Conservation (phyloP, 345 rosid species). For the Sonneratia caseolaris region DNA sequence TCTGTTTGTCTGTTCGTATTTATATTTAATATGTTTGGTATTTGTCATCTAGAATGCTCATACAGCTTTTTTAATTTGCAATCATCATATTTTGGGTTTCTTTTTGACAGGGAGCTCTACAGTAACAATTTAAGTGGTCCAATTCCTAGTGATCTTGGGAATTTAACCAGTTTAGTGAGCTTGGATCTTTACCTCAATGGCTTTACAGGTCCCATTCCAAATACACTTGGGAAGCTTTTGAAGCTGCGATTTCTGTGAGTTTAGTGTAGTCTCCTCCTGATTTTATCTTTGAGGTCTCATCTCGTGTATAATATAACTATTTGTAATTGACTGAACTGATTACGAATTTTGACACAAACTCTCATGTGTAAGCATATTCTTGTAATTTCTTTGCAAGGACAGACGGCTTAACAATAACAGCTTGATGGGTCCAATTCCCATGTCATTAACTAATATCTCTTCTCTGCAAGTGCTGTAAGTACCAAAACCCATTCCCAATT, state of each 20-base stretch:
- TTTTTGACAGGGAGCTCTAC: constrained; percentile 77
- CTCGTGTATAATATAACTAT: background rate
- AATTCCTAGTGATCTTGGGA: constrained; percentile 90
- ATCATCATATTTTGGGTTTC: background rate
- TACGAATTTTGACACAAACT: background rate
- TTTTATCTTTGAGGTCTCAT: background rate
- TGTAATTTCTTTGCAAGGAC: constrained; percentile 36
- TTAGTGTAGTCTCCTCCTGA: background rate
- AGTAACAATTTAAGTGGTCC: constrained; percentile 87
- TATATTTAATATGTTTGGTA: too few relatives aligned
- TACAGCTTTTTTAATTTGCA: background rate
- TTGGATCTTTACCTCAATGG: constrained; percentile 96
- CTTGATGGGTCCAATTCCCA: constrained; percentile 71
- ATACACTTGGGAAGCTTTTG: constrained; percentile 72
- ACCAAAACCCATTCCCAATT: background rate
- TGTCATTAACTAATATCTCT: constrained; percentile 80
- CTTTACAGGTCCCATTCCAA: constrained; percentile 86
- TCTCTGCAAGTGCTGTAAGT: constrained; percentile 95
- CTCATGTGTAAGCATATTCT: background rate
- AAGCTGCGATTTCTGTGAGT: constrained; percentile 94
- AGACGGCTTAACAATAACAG: constrained; percentile 98
- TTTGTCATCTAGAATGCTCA: too few relatives aligned
- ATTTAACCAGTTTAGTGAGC: constrained; percentile 89
- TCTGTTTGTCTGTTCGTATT: too few relatives aligned
- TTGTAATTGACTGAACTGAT: background rate